Conservation (phyloP, 768 basidiomycete genomes). For the Leccinum olivaceopallidum region DNA sequence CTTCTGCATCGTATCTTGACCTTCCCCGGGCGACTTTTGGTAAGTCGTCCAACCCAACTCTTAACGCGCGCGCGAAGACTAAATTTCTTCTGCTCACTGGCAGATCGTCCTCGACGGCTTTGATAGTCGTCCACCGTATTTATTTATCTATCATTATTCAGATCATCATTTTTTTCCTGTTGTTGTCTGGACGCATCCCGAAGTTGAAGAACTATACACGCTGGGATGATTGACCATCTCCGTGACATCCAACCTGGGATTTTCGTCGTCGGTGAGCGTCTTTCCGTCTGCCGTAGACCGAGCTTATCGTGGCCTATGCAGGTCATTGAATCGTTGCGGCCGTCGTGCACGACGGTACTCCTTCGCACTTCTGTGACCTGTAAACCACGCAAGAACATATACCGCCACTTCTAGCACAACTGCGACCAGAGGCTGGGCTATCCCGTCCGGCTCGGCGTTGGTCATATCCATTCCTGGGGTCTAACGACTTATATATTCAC, state of each 20-base stretch:
- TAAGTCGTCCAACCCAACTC: neutral
- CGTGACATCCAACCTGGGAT: conserved; percentile 4
- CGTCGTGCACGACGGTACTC: conserved; percentile 76
- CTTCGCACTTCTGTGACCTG: conserved; percentile 65
- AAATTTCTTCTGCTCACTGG: neutral
- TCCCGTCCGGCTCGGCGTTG: neutral
- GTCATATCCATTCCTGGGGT: neutral
- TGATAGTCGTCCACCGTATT: conserved; percentile 6
- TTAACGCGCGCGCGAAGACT: neutral
- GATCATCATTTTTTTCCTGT: conserved; percentile 1
- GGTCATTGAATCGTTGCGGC: conserved; percentile 90
- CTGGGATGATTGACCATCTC: neutral
- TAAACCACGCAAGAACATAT: conserved; percentile 63
- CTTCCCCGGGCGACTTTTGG: neutral
- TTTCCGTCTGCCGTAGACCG: neutral
- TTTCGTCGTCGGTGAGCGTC: conserved; percentile 27
- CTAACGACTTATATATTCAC: neutral
- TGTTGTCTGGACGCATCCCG: neutral
- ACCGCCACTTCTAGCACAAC: conserved; percentile 29
- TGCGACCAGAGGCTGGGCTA: neutral
- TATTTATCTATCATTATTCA: conserved; percentile 16
- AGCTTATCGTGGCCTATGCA: conserved; percentile 19
- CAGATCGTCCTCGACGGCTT: conserved; percentile 9
- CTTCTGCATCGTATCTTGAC: neutral
- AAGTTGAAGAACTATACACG: neutral